These are phyloP conservation scores for Plasmodium coatneyi DNA, from an alignment of 169 alveolate genomes.

Conservation along the genomic window DNA sequence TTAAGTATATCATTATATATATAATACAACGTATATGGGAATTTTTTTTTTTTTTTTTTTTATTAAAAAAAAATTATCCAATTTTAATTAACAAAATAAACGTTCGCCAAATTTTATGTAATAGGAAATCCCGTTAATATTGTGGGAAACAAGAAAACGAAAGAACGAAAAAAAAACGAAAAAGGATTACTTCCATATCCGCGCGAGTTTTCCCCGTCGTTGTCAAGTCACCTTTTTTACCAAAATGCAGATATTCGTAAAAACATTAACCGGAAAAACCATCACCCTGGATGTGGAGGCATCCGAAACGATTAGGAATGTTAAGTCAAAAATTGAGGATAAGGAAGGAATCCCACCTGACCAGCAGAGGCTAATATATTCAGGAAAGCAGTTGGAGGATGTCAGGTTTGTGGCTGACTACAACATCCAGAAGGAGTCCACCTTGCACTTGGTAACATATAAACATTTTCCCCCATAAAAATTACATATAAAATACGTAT, in stretches of 20 bases:
- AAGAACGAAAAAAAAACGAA: neutral
- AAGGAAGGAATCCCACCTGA: slow-evolving; percentile 99
- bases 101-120: neutral
- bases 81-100: neutral
- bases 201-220: neutral
- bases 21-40: neutral
- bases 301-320: slow-evolving; percentile 96
- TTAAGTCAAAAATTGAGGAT: slow-evolving; percentile 97
- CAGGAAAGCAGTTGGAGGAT: slow-evolving; percentile 99
- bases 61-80: neutral
- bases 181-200: neutral
- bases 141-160: slow-evolving; percentile 1
- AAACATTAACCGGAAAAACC: slow-evolving; percentile 96
- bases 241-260: slow-evolving; percentile 95
- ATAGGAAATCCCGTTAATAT: neutral
- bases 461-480: neutral
- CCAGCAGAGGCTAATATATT: slow-evolving; percentile 98
- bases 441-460: slow-evolving; percentile 95
- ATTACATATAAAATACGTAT: neutral
- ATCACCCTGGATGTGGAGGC: slow-evolving; percentile 97
- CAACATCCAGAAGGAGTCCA: slow-evolving; percentile 98
- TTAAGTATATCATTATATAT: neutral
- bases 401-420: slow-evolving; percentile 98
- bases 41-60: slow-evolving; percentile 3
- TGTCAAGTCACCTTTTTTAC: neutral